Base-by-base conservation (phyloP, 2,329 filamentous ascomycete genomes). In the Chaetomium olivaceum region DNA sequence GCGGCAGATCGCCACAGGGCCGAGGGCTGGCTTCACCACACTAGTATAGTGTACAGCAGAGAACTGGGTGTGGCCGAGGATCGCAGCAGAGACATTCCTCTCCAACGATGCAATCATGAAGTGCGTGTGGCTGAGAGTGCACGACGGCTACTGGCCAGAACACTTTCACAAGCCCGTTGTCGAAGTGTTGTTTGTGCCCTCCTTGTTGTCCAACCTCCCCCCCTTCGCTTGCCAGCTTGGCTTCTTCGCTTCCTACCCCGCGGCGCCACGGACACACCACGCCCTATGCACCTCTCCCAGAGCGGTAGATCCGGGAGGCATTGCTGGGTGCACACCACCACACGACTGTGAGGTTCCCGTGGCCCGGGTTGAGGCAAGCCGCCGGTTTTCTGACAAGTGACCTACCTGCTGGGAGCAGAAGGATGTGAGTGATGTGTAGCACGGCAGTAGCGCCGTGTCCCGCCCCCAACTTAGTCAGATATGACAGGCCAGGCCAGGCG, bases 1-100 rank as follows among this genome's bases (percentile, higher is more conserved):
- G 27, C 46, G 43, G 61, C 56, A 58, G 55, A 63, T 63, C 55
- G 16, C 5, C 61, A 12, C 51, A 25, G 33, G 1, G 23, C 36
- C 33, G 46, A 25, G 25, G 27, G 36, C 3, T 31, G 33, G 54
- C 54, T 57, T 39, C 8, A 57, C 31, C 11, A 4, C 29, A 56
- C 11, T 29, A 29, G 27, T 6, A 6, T 36, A 36, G 33, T 36
- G 33, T 12, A n/a, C n/a, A n/a, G n/a, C n/a, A 36, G 33, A 12
- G 33, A n/a, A 31, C 16, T 19, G 27, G 51, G 14, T 6, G 14
- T 29, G 51, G 51, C 4, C 16, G 29, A n/a, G 19, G 29, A 21
- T 19, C 27, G 39, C 16, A 33, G 52, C 4, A 33, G 29, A 7
- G 19, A 36, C 11, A 31, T 9, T 3, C 16, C 46, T 48, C 12